Evolutionary conservation across 2,329 filamentous ascomycete species (phyloP).

Genomic region (Trichoderma gracile): DNA sequence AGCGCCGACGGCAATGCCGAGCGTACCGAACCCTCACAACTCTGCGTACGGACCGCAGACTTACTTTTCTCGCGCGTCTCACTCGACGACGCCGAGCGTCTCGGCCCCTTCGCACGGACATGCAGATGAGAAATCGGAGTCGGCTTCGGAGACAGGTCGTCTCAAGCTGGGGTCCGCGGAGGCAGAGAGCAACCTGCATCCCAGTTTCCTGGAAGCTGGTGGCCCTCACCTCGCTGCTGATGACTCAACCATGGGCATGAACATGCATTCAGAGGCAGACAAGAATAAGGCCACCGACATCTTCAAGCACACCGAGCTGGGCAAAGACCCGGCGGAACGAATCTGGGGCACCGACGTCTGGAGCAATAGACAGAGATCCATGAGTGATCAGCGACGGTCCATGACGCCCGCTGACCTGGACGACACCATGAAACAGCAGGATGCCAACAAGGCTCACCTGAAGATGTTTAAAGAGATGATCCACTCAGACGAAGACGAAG

Average conservation of each 20-base stretch:
- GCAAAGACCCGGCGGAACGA: constrained; percentile 52
- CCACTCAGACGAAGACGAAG: constrained; percentile 54
- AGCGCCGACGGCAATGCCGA: constrained; percentile 14
- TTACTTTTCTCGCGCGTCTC: constrained; percentile 33
- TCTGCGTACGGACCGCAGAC: constrained; percentile 33
- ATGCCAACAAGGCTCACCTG: constrained; percentile 51
- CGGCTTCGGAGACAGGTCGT: constrained; percentile 34
- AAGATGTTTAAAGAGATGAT: constrained; percentile 59
- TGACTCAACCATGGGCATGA: constrained; percentile 45
- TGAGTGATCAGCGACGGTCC: constrained; percentile 33
- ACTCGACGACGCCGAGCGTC: constrained; percentile 25
- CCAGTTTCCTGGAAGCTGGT: constrained; percentile 45
- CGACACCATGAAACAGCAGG: constrained; percentile 39
- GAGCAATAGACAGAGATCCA: constrained; percentile 38
- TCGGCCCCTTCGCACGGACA: constrained; percentile 35
- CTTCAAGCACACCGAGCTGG: constrained; percentile 51
- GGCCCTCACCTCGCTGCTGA: constrained; percentile 47
- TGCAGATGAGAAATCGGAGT: constrained; percentile 33
- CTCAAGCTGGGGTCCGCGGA: constrained; percentile 44
- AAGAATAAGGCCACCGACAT: constrained; percentile 56
- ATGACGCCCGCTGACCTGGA: constrained; percentile 36
- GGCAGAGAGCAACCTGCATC: constrained; percentile 44
- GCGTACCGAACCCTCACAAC: constrained; percentile 29
- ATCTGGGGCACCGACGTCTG: constrained; percentile 55
- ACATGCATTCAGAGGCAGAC: constrained; percentile 47